Base-by-base conservation (phyloP, 164 flowering plant species). In the Vitis amurensis region DNA sequence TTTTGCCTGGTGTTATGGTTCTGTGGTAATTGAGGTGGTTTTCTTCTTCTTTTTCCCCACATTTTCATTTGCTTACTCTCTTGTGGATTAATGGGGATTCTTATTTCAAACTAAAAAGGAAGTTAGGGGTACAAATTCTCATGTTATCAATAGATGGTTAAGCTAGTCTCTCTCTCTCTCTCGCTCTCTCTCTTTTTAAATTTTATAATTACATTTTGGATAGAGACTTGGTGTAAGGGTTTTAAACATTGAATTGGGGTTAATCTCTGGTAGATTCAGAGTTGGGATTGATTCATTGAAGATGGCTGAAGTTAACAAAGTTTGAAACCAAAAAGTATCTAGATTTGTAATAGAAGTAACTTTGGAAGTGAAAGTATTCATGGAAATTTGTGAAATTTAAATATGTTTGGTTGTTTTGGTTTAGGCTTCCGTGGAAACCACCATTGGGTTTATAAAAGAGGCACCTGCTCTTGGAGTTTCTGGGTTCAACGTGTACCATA, bases 401-500 rank as follows among this genome's bases (percentile, higher is more conserved):
- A 51, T 9, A 13, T 73, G 47, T 31, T 17, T 59, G 57, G 11
- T 50, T 56, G 11, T 48, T 30, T 48, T 65, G 29, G 16, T 71
- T 65, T 62, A 94, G 99, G 86, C 78, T 63, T 63, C 71, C 13
- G 93, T 84, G 76, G 84, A 80, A 64, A 87, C 87, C 73, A 87
- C 87, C 31, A 68, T 93, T 69, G 99, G 99, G 60, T 91, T 90
- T 76, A 73, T 89, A 12, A 90, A 93, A 78, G 98, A 91, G 77
- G 94, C 92, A 49, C 93, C 96, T 30, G 27, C 66, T 73, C 80
- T 88, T 79, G 37, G 14, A 71, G 82, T 85, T 71, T 48, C 71
- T 70, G 99, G 98, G 60, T 87, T 89, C 79, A 93, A 93, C 57
- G 87, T 95, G 19, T 95, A 95, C 74, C 98, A 93, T 67, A 95